Base-by-base conservation (phyloP, 371 early-diverging fungal genomes). In the Globomyces sp. region DNA sequence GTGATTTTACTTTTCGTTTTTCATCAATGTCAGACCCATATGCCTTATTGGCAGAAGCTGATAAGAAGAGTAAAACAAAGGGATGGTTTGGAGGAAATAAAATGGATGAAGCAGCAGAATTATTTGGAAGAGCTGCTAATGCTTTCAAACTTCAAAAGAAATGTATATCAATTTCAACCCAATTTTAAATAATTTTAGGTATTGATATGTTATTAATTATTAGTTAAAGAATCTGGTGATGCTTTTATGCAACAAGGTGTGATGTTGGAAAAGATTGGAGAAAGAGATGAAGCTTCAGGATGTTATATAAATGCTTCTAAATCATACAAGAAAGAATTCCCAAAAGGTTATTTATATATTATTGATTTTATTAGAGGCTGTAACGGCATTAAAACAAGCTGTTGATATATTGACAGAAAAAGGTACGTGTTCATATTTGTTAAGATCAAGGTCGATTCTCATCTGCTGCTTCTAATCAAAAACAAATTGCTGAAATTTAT, bases 401-500 rank as follows among this genome's bases (percentile, higher is more conserved):
- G 65, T 65, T 11, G 37, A 10, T 10, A 65, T 65, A 40, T 65
- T 65, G 37, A 65, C 58, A n/a, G 65, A 65, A 57, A 65, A 58
- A 34, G 65, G 65, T 53, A 64, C 24, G 24, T 24, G 24, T 24
- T 24, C 24, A 24, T 63, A 39, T 9, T 37, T 8, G 1, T 8
- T 36, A 10, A 36, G 89, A 92, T 66, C 73, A 77, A 42, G 93
- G 96, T n/a, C 81, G 92, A 45, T 96, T 98, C 81, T 86, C 89
- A 63, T 82, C 86, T 3, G 98, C 98, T 13, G 98, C 98, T 9
- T 85, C 84, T 57, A 92, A 96, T 70, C 89, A 93, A 74, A 94
- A 95, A 73, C 92, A 93, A 65, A 89, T 98, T 72, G 98, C 95
- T 13, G 88, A 90, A 70, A 91, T 94, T 52, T 95, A 92, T 77